Evolutionary conservation across 2,329 filamentous ascomycete genomes (phyloP).

Genomic region (Fusarium brevicatenulatum): DNA sequence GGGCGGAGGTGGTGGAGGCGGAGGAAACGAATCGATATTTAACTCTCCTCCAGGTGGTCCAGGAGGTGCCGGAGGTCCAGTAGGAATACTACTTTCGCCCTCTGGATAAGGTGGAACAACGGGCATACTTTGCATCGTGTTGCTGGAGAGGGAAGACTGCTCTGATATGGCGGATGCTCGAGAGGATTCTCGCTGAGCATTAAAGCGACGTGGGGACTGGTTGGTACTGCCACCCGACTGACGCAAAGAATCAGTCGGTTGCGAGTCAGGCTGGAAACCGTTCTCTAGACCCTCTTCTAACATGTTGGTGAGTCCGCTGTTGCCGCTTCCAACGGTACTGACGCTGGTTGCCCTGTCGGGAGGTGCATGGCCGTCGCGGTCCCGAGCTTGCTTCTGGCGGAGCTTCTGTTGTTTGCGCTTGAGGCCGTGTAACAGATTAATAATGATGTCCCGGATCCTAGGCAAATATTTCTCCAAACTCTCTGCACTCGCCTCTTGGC

Average conservation of each 20-base stretch:
- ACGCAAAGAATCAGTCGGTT: conserved; percentile 45
- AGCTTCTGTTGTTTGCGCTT: conserved; percentile 97
- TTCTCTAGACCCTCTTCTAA: conserved; percentile 69
- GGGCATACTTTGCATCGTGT: conserved; percentile 79
- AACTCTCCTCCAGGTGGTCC: conserved; percentile 55
- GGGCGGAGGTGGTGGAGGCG: conserved; percentile 72
- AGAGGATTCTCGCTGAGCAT: conserved; percentile 62
- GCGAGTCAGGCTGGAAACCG: conserved; percentile 57
- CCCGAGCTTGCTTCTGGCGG: conserved; percentile 69
- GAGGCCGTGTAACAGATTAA: conserved; percentile 92
- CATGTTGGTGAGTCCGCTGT: conserved; percentile 65
- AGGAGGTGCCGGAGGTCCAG: conserved; percentile 54
- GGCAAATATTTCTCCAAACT: conserved; percentile 95
- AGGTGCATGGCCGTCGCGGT: conserved; percentile 58
- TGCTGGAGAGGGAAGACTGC: conserved; percentile 77
- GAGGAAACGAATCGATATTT: conserved; percentile 73
- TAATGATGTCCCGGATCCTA: conserved; percentile 96
- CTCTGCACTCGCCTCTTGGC: conserved; percentile 93
- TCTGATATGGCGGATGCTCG: conserved; percentile 63
- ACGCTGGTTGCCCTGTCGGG: conserved; percentile 66
- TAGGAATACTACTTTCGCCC: conserved; percentile 64
- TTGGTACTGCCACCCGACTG: conserved; percentile 43
- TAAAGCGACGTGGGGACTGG: conserved; percentile 60
- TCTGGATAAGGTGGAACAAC: conserved; percentile 77
- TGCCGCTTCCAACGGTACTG: conserved; percentile 67